Base-by-base conservation (phyloP, 371 early-diverging fungal genomes). In the Mortierella sp. region DNA sequence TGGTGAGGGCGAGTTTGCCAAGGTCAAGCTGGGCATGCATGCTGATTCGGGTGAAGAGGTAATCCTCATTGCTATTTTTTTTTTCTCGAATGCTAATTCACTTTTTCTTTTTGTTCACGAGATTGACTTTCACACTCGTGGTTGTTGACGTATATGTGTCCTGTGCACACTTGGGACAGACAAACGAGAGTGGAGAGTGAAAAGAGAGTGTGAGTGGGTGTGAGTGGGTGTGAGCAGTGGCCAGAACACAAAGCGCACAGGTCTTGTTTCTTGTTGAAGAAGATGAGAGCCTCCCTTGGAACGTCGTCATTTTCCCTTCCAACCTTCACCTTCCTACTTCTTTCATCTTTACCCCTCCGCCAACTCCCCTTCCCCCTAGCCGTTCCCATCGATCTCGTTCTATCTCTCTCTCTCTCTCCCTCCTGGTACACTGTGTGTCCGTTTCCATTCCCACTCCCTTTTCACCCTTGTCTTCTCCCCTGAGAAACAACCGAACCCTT, bases 1-100 rank as follows among this genome's bases (percentile, higher is more conserved):
- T 21, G 99, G 99, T 74, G 98, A 97, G 88, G 99, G 99, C 49
- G 99, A 98, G 89, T 99, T 98, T 88, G 98, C 98, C 68, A 98
- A 99, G 90, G 99, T 99, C 80, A 99, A 99, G 87, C 93, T 98
- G 27, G 99, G 97, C 4, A 91, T 97, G 76, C 97, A 99, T 88
- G 94, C 93, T 63, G 89, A 96, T 65, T 96, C 96, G 1, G 96
- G 97, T 18, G 95, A 95, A 87, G 97, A 97, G 94, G 99, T 97
- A 92, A 87, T 16, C 16, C 51, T 16, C 51, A 51, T 51, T 51
- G 51, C 21, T 18, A 0, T 4, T 51, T 51, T 51, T 51, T 51
- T 51, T 51, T 11, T n/a, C 14, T 54, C 14, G 10, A 18, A 49
- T 55, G 71, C 55, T 8, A 5, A 55, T 27, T 60, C 27, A 18